Conservation (phyloP, 352 stramenopile genomes). For the Pythium sukuiense region DNA sequence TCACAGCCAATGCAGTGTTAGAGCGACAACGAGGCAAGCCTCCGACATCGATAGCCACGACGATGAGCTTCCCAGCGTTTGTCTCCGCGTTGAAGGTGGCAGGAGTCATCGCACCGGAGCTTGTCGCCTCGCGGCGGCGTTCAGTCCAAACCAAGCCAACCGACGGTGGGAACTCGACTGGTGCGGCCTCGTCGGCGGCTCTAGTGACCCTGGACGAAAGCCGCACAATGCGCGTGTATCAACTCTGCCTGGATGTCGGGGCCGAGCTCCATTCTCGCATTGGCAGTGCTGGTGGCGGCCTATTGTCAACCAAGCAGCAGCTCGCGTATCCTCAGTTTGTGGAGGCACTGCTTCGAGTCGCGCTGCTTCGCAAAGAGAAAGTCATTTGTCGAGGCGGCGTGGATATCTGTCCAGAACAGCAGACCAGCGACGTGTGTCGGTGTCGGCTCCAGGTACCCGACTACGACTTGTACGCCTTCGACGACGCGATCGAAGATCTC, state of each 20-base stretch:
- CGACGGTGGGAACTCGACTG: not conserved
- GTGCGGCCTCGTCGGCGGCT: not conserved
- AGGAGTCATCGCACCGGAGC: constrained; percentile 1
- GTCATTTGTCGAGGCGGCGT: constrained; percentile 47
- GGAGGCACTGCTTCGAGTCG: constrained; percentile 48
- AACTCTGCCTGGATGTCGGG: constrained; percentile 49
- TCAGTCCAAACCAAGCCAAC: too few species aligned
- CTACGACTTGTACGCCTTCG: constrained; percentile 48
- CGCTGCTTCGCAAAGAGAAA: constrained; percentile 49
- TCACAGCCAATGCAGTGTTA: not conserved
- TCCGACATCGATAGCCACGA: not conserved
- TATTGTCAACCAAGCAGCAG: constrained; percentile 23
- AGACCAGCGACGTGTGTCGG: constrained; percentile 44
- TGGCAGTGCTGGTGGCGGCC: not conserved
- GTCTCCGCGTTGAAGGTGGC: constrained; percentile 10
- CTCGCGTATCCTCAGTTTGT: constrained; percentile 49
- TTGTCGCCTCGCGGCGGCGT: not conserved
- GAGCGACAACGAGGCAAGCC: constrained; percentile 1
- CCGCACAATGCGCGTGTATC: constrained; percentile 54
- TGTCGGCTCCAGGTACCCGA: constrained; percentile 29
- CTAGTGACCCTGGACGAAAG: constrained; percentile 41
- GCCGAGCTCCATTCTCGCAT: constrained; percentile 5
- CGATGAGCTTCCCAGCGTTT: constrained; percentile 25
- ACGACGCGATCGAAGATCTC: constrained; percentile 45
- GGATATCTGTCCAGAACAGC: constrained; percentile 55